A percentile compares a stretch with the other conserved stretches of the same genome.
Conservation (phyloP, 2,329 filamentous ascomycete species). For the Fusarium sp. region DNA sequence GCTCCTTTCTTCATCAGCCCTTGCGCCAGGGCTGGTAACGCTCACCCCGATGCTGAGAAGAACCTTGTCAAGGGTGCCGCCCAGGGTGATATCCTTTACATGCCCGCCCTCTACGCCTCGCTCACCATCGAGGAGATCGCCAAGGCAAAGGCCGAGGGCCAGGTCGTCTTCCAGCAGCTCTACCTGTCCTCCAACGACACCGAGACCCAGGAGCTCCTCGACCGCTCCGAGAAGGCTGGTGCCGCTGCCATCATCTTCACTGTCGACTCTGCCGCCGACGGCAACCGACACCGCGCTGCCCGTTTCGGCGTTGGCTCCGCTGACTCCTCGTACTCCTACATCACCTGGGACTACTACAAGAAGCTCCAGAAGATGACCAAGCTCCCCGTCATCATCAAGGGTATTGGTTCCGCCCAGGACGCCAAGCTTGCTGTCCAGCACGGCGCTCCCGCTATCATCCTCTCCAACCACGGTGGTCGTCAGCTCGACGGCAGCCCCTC, state of each 20-base stretch:
- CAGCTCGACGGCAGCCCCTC: conserved; percentile 57
- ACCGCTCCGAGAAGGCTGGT: conserved; percentile 51
- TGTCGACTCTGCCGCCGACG: conserved; percentile 56
- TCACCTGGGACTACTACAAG: conserved; percentile 55
- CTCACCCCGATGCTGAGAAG: conserved; percentile 60
- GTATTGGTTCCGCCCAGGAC: conserved; percentile 55
- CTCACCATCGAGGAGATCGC: conserved; percentile 55
- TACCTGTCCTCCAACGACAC: conserved; percentile 52
- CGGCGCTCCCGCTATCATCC: conserved; percentile 52
- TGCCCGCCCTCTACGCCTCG: conserved; percentile 55
- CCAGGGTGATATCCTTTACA: conserved; percentile 64
- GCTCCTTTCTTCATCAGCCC: conserved; percentile 68
- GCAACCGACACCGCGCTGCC: conserved; percentile 57
- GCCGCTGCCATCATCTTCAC: conserved; percentile 56
- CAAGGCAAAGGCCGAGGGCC: conserved; percentile 52
- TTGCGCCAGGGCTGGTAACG: conserved; percentile 60
- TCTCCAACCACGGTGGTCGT: conserved; percentile 60
- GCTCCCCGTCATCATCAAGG: conserved; percentile 58
- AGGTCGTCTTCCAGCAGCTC: conserved; percentile 56
- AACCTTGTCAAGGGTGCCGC: conserved; percentile 64
- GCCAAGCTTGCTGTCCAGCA: conserved; percentile 53
- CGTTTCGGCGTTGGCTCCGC: conserved; percentile 56
- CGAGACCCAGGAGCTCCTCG: conserved; percentile 49
- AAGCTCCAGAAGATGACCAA: conserved; percentile 52
- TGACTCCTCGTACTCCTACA: conserved; percentile 44